Conservation (phyloP, 176 grass and related monocot species). For the Elymus sibiricus region DNA sequence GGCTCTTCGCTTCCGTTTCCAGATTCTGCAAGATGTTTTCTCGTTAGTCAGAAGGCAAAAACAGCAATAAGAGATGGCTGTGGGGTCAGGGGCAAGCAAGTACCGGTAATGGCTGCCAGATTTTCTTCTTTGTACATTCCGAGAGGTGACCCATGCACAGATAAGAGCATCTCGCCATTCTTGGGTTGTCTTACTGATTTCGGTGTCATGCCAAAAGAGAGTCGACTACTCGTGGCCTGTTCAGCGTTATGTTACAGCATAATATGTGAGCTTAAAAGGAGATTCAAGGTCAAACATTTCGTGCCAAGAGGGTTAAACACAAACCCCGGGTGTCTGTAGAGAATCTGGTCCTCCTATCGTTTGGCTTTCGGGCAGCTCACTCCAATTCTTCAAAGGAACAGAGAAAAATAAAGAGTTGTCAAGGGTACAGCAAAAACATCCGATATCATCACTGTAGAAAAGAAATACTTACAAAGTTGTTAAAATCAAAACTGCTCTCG, state of each 20-base stretch:
- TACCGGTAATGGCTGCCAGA: conserved; percentile 66
- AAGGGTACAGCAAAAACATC: conserved; percentile 20
- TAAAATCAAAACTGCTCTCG: conserved; percentile 27
- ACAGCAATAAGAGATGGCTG: neutral
- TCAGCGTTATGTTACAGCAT: conserved; percentile 8
- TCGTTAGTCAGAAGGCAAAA: neutral
- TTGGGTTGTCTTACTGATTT: conserved; percentile 76
- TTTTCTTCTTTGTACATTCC: conserved; percentile 86
- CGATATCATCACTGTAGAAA: neutral
- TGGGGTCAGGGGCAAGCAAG: neutral
- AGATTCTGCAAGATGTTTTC: conserved; percentile 52
- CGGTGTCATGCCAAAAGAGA: conserved; percentile 82
- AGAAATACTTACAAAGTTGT: conserved; percentile 68
- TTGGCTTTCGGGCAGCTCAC: conserved; percentile 32
- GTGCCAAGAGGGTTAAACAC: conserved; percentile 12
- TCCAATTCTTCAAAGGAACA: conserved; percentile 43
- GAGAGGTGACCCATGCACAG: conserved; percentile 77
- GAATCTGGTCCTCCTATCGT: conserved; percentile 40
- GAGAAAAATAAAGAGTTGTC: conserved; percentile 2
- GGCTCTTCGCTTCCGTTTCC: conserved; percentile 44
- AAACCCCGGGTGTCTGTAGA: conserved; percentile 78
- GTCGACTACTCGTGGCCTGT: conserved; percentile 54
- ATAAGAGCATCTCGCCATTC: conserved; percentile 89
- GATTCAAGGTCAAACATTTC: neutral
- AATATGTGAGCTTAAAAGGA: neutral